Evolutionary conservation across 345 rosid species (phyloP).

Genomic region (Eucalyptus cloeziana): DNA sequence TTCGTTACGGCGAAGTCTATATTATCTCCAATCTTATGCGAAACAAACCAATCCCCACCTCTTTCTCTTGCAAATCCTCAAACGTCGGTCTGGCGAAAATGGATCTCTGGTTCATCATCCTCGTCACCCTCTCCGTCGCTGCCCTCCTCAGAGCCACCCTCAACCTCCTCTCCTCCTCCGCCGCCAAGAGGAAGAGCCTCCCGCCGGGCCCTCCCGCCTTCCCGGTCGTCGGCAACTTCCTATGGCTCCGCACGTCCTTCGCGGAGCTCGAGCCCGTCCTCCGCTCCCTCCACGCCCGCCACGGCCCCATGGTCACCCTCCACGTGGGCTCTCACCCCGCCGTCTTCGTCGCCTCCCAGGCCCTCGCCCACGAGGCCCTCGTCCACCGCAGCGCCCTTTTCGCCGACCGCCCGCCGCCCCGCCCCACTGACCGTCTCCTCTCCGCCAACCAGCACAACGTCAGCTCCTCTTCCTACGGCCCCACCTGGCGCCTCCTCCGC

Average conservation of each 20-base stretch:
- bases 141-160: background rate
- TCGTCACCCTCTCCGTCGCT: background rate
- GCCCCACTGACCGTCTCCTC: background rate
- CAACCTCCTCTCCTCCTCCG: background rate
- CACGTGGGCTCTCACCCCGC: background rate
- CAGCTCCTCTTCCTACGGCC: background rate
- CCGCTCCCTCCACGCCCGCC: background rate
- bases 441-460: background rate
- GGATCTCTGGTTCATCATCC: background rate
- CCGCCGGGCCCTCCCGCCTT: background rate
- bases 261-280: background rate
- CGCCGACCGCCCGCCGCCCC: background rate
- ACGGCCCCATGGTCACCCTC: background rate
- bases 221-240: background rate
- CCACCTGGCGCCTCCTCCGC: background rate
- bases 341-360: background rate
- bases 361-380: constrained; percentile 1
- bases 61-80: background rate
- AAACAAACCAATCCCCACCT: background rate
- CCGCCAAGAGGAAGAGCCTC: background rate
- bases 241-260: background rate
- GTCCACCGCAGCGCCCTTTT: background rate
- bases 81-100: background rate
- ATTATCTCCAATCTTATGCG: background rate
- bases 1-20: background rate